Percentiles rank a stretch among this genome's conserved stretches.
phyloP scores from a whole-genome alignment of 352 stramenopile genomes.

The Phytophthora parvispora region DNA sequence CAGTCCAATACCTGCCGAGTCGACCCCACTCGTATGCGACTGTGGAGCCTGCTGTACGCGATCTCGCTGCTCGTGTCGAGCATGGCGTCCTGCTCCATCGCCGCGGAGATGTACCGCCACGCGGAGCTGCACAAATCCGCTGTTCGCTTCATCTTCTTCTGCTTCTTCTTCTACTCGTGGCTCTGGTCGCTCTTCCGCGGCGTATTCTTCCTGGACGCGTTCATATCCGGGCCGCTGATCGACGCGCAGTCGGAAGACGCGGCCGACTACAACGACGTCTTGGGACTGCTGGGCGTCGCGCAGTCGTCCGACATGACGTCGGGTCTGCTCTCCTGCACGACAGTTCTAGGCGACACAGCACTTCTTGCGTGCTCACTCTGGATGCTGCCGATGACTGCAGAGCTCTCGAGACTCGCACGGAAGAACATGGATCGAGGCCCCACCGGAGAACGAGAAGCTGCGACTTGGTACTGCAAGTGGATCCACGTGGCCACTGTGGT shows the following conservation, averaged over 20 bases:
- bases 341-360: constrained; percentile 50
- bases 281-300: constrained; percentile 49
- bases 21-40: constrained; percentile 23
- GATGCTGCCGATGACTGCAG: constrained; percentile 59
- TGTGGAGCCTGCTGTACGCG: constrained; percentile 61
- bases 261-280: constrained; percentile 45
- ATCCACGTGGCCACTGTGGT: constrained; percentile 42
- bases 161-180: constrained; percentile 72
- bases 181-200: constrained; percentile 66
- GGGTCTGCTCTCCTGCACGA: constrained; percentile 49
- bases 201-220: constrained; percentile 55
- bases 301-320: constrained; percentile 47
- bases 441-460: constrained; percentile 25
- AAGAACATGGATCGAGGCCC: constrained; percentile 53
- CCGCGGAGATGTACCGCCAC: constrained; percentile 43
- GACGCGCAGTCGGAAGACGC: constrained; percentile 3
- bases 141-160: constrained; percentile 62
- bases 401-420: constrained; percentile 52
- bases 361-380: constrained; percentile 55
- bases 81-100: constrained; percentile 47
- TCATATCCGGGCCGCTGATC: constrained; percentile 24
- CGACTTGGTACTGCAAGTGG: constrained; percentile 43
- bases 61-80: constrained; percentile 48
- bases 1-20: constrained; percentile 10
- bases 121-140: constrained; percentile 51